These are phyloP conservation scores for Cicer arietinum DNA, from an alignment of 306 rosid species.

Conservation along the genomic window DNA sequence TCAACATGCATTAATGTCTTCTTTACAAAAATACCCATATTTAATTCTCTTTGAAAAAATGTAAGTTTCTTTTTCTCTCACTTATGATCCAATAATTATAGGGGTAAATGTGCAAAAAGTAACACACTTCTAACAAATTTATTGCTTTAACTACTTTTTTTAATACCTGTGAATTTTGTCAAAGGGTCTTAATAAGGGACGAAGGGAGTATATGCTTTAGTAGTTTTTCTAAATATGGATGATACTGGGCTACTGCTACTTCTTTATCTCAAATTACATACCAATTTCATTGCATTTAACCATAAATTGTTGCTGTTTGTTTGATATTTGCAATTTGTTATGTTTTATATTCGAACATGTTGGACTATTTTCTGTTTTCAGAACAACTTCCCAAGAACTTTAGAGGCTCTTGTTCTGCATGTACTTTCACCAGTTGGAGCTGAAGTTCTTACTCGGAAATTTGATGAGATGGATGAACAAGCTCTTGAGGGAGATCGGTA, in stretches of 20 bases:
- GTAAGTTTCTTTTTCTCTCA: too few species aligned
- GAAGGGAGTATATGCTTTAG: neutral
- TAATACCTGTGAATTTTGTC: too few species aligned
- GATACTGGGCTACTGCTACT: slow-evolving; percentile 34
- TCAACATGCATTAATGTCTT: too few species aligned
- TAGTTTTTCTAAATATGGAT: slow-evolving; percentile 22
- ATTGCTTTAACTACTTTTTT: too few species aligned
- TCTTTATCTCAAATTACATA: slow-evolving; percentile 20
- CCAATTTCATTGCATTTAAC: slow-evolving; percentile 28
- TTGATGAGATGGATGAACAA: slow-evolving; percentile 85
- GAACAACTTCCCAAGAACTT: slow-evolving; percentile 85
- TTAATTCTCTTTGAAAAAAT: too few species aligned
- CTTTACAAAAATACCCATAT: too few species aligned
- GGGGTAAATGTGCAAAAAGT: too few species aligned
- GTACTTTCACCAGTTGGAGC: slow-evolving; percentile 87
- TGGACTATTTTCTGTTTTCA: slow-evolving; percentile 50
- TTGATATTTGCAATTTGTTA: slow-evolving; percentile 20
- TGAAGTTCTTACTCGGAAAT: slow-evolving; percentile 86
- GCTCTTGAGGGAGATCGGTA: slow-evolving; percentile 76
- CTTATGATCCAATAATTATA: too few species aligned
- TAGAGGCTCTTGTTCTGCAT: slow-evolving; percentile 90
- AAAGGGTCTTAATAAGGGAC: too few species aligned
- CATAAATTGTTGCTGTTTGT: slow-evolving; percentile 27
- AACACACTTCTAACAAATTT: too few species aligned
- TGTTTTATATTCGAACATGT: slow-evolving; percentile 34